Evolutionary conservation across 345 rosid species (phyloP).

Genomic region (Punica granatum): DNA sequence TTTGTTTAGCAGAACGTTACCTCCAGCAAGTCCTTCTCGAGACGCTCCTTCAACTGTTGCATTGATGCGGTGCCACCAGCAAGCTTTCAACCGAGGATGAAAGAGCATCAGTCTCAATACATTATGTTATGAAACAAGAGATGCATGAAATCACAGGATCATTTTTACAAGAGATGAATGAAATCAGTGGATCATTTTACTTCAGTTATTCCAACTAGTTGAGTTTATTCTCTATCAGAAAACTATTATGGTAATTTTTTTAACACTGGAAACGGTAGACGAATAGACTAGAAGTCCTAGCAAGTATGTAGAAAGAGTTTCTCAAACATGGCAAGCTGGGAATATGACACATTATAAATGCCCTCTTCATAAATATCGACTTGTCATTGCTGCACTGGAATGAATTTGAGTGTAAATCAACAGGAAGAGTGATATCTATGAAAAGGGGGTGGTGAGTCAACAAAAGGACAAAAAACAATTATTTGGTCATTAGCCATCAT

Average conservation of each 20-base stretch:
- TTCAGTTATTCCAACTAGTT: no score
- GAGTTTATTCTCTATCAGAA: background rate
- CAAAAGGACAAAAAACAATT: background rate
- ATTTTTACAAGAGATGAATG: background rate
- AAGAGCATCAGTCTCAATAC: slow-evolving; percentile 4
- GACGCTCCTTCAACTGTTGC: slow-evolving; percentile 98
- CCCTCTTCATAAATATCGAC: background rate
- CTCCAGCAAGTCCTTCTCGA: slow-evolving; percentile 95
- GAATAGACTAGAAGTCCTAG: background rate
- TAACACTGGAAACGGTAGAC: background rate
- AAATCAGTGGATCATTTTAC: no score
- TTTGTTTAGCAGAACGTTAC: slow-evolving; percentile 21
- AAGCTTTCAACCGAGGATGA: slow-evolving; percentile 43
- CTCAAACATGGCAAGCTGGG: background rate
- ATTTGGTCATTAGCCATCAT: slow-evolving; percentile 13
- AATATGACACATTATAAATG: background rate
- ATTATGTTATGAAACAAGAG: background rate
- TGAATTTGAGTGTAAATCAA: background rate
- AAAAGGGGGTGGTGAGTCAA: background rate
- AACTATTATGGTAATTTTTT: background rate
- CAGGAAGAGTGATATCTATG: background rate
- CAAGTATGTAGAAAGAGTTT: background rate
- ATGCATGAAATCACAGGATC: background rate
- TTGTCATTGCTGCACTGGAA: background rate
- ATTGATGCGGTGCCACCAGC: slow-evolving; percentile 99